phyloP scores from a whole-genome alignment of 371 early-diverging fungal genomes.

The Actinomucor elegans region DNA sequence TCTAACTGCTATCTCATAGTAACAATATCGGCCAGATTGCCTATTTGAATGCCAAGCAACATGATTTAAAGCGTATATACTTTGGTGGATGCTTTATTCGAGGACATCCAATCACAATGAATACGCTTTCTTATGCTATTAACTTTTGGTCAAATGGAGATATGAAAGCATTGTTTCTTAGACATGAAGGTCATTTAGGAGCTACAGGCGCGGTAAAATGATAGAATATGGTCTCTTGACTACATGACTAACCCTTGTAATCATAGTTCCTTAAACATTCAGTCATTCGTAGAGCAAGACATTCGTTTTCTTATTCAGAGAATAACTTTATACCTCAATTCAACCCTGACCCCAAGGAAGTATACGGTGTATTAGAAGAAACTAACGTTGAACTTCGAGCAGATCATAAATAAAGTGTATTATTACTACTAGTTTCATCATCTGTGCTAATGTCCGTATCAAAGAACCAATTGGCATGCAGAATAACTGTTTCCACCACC shows the following conservation, averaged over 20 bases:
- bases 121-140: slow-evolving; percentile 92
- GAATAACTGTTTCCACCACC: slow-evolving; percentile 56
- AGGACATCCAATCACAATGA: slow-evolving; percentile 94
- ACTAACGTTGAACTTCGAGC: slow-evolving; percentile 18
- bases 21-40: slow-evolving; percentile 98
- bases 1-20: too few relatives aligned
- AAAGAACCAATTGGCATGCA: slow-evolving; percentile 64
- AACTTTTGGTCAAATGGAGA: slow-evolving; percentile 95
- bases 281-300: slow-evolving; percentile 43
- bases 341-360: slow-evolving; percentile 13
- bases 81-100: slow-evolving; percentile 96
- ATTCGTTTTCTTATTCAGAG: slow-evolving; percentile 70
- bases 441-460: slow-evolving; percentile 20
- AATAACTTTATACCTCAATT: slow-evolving; percentile 43
- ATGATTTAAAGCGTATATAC: slow-evolving; percentile 86
- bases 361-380: slow-evolving; percentile 19
- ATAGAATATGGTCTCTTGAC: slow-evolving; percentile 11
- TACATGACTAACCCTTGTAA: neutral
- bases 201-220: slow-evolving; percentile 82
- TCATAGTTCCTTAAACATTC: slow-evolving; percentile 15
- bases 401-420: slow-evolving; percentile 5
- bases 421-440: slow-evolving; percentile 3
- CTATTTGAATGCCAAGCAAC: slow-evolving; percentile 90
- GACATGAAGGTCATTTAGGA: slow-evolving; percentile 96
- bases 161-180: slow-evolving; percentile 90